Percentiles rank a stretch among this genome's conserved stretches.
Evolutionary conservation across 1,139 yeast species (phyloP).

Genomic region (Casaregolazyma lundiana): DNA sequence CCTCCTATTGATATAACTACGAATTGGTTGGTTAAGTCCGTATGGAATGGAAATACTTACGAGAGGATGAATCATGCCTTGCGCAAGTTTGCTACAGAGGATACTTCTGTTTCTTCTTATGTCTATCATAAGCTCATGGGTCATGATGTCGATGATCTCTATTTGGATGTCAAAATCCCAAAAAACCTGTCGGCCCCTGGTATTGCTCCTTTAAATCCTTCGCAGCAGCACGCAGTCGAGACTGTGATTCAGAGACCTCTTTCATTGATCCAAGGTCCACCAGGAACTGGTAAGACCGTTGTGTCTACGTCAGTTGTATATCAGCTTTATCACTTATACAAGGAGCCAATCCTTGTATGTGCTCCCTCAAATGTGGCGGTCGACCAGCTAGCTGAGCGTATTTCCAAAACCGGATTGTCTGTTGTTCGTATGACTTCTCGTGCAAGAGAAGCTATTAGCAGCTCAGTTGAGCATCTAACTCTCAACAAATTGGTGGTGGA

Average conservation of each 20-base stretch:
- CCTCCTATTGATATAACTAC: conserved; percentile 61
- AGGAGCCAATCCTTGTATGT: conserved; percentile 69
- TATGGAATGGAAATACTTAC: conserved; percentile 84
- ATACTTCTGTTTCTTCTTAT: conserved; percentile 69
- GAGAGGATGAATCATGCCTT: conserved; percentile 81
- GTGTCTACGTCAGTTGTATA: conserved; percentile 87
- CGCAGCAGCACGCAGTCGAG: conserved; percentile 76
- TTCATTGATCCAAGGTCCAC: conserved; percentile 94
- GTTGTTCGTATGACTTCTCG: conserved; percentile 76
- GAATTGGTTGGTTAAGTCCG: conserved; percentile 80
- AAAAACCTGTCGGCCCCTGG: conserved; percentile 59
- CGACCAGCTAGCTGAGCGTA: conserved; percentile 78
- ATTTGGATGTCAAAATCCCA: conserved; percentile 42
- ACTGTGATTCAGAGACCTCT: conserved; percentile 70
- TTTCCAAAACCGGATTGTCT: conserved; percentile 60
- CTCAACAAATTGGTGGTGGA: conserved; percentile 21
- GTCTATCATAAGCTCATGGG: conserved; percentile 80
- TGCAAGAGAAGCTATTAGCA: conserved; percentile 50
- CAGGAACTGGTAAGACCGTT: conserved; percentile 95
- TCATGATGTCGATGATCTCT: conserved; percentile 50
- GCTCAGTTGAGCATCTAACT: conserved; percentile 25
- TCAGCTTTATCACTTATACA: conserved; percentile 59
- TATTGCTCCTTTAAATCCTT: conserved; percentile 64
- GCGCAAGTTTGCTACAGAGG: conserved; percentile 64
- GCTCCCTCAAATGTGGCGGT: conserved; percentile 97